Evolutionary conservation across 148 eudicot genomes (phyloP).

Genomic region (Tetragonia tetragonoides): DNA sequence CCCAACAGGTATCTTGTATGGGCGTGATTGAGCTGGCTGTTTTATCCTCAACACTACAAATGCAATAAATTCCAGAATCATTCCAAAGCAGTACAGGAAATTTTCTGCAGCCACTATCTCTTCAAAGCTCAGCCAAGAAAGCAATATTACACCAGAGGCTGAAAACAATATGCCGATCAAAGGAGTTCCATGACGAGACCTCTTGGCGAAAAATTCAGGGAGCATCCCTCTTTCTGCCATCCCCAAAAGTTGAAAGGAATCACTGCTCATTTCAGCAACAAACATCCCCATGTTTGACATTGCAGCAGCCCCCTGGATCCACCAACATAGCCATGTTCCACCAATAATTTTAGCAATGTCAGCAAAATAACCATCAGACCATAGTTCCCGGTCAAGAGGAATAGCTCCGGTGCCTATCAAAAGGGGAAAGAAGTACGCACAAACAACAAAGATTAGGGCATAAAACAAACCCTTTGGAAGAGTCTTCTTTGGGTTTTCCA

Average conservation of each 20-base stretch:
- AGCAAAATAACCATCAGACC: slow-evolving; percentile 69
- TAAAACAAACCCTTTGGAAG: slow-evolving; percentile 61
- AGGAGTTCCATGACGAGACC: slow-evolving; percentile 63
- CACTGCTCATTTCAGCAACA: slow-evolving; percentile 63
- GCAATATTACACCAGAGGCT: slow-evolving; percentile 57
- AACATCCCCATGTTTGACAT: slow-evolving; percentile 77
- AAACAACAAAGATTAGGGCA: slow-evolving; percentile 52
- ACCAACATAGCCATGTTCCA: slow-evolving; percentile 66
- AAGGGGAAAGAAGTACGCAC: slow-evolving; percentile 60
- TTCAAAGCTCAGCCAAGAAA: slow-evolving; percentile 65
- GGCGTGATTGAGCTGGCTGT: slow-evolving; percentile 43
- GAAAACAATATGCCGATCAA: slow-evolving; percentile 54
- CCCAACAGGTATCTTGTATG: slow-evolving; percentile 58
- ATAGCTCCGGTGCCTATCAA: slow-evolving; percentile 63
- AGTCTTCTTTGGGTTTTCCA: slow-evolving; percentile 60
- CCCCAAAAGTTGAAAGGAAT: slow-evolving; percentile 49
- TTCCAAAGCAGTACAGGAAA: slow-evolving; percentile 64
- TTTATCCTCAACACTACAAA: slow-evolving; percentile 35
- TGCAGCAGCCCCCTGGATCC: slow-evolving; percentile 71
- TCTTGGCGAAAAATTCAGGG: slow-evolving; percentile 41
- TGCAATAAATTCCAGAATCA: slow-evolving; percentile 59
- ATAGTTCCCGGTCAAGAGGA: slow-evolving; percentile 40
- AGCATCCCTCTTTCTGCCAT: slow-evolving; percentile 57
- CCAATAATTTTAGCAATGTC: slow-evolving; percentile 58
- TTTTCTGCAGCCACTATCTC: slow-evolving; percentile 69